Evolutionary conservation across 441 rosid species (phyloP), one percentile per base, ranked within the genome.

Genomic region (Jatropha podagrica): DNA sequence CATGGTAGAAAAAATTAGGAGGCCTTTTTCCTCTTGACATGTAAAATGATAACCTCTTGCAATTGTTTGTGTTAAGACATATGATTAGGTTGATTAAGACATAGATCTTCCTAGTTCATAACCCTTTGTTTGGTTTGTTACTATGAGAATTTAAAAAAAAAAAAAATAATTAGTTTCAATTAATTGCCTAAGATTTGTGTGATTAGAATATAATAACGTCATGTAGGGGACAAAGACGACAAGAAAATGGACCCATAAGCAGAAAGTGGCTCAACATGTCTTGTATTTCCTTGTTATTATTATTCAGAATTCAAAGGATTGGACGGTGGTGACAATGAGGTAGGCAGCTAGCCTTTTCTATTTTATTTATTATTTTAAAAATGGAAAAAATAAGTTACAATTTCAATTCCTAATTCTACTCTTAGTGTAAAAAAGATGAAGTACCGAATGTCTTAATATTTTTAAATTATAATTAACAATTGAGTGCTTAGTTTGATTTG

Each of bases 81-180:
- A 10, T 44, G 26, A 65, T 42, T 44, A 44, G 18, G 26, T 44
- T 44, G 69, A 65, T 44, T 65, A 65, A 65, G 69, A 44, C 69
- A 4, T 44, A 20, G 20, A 65, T 17, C 23, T n/a, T 4, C 52
- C 58, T 14, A 4, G 32, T 2, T 32, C 32, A 32, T 32, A 32
- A 32, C 58, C 58, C n/a, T 65, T 13, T 9, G 4, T 2, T 65
- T 38, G 18, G 2, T 61, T 65, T n/a, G 32, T 32, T 2, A 32
- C 1, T 32, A 32, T 32, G 32, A 32, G 1, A 0, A 32, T 32
- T 32, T 32, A 32, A 32, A 32, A 32, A 32, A 32, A 27, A 32
- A 0, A 32, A 32, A 0, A 32, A 32, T 32, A 32, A 32, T 32
- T 32, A 32, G 32, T 32, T 32, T 32, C 32, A 32, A 32, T 48